Conservation (phyloP, 192 early-diverging fungal genomes). For the Backusella circina region DNA sequence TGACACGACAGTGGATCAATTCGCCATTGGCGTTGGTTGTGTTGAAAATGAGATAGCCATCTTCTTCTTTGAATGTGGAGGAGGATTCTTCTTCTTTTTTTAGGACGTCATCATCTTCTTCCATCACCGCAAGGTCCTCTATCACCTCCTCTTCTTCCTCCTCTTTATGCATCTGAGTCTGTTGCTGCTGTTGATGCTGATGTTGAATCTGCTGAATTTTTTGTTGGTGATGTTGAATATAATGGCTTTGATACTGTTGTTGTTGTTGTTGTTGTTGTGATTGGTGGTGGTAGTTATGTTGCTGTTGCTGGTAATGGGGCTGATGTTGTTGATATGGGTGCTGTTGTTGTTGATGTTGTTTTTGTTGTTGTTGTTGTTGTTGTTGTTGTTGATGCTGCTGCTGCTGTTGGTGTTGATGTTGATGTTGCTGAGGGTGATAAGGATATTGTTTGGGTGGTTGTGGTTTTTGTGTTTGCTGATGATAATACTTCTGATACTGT, state of each 20-base stretch:
- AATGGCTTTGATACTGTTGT: too few species aligned
- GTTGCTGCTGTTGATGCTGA: neutral
- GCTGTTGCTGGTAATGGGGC: neutral
- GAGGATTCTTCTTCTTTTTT: neutral
- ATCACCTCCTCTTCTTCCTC: neutral
- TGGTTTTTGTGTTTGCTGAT: neutral
- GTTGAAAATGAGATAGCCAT: conserved; percentile 13
- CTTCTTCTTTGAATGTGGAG: conserved; percentile 11
- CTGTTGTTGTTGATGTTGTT: neutral
- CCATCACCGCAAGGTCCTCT: neutral
- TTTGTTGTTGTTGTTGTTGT: neutral
- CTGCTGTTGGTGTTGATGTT: neutral
- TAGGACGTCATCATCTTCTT: neutral
- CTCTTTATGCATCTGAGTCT: conserved; percentile 2
- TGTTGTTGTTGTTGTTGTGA: neutral
- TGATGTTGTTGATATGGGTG: neutral
- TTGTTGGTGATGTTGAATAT: too few species aligned
- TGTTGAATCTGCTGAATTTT: too few species aligned
- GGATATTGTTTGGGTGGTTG: neutral
- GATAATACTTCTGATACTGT: neutral
- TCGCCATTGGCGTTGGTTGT: conserved; percentile 12
- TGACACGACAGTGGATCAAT: conserved; percentile 14
- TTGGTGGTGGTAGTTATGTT: too few species aligned
- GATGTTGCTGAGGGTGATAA: neutral
- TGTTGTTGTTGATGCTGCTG: neutral